Base-by-base conservation (phyloP, 331 rosid species). In the Malus hybrid region DNA sequence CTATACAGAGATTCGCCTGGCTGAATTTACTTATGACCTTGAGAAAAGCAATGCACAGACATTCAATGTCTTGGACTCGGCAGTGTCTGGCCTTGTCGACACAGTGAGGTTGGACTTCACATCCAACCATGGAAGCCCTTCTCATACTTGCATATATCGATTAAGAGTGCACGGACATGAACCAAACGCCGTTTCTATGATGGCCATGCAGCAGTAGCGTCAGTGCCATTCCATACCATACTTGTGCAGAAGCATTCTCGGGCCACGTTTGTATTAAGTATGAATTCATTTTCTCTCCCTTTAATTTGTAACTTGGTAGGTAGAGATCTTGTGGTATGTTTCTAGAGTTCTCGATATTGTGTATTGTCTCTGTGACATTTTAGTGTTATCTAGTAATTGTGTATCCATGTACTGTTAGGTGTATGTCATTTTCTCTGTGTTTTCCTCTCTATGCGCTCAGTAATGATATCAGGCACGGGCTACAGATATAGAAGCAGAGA, bases 21-120 rank as follows among this genome's bases (percentile, higher is more conserved):
- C 87, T 2, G 97, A 95, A 76, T 88, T 95, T 44, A 80, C 86
- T 4, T 90, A 95, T 29, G 97, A 95, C 78, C 98, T 92, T 36
- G 93, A 89, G 81, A 95, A 87, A 85, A 95, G 97, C 90, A 92
- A 95, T 80, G 99, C 97, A 33, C 99, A 92, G 82, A 95, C 97
- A 46, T 86, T 81, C 80, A 44, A 86, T 54, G 85, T 89, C 55
- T 56, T 85, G 77, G 80, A 76, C 62, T 83, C 87, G 4, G 79
- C 85, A 2, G 79, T 77, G 34, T 56, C 86, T 18, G 75, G 80
- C 31, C 74, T 86, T 28, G 68, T 95, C 4, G 87, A 92, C 86
- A 90, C 88, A 2, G 81, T 95, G 44, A 85, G 93, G 90, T 87
- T 92, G 6, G 97, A 92, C 71, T 90, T 90, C 84, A 85, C 88